phyloP scores from a whole-genome alignment of 2,329 filamentous ascomycete species.

The Pestalotiopsis sp. region DNA sequence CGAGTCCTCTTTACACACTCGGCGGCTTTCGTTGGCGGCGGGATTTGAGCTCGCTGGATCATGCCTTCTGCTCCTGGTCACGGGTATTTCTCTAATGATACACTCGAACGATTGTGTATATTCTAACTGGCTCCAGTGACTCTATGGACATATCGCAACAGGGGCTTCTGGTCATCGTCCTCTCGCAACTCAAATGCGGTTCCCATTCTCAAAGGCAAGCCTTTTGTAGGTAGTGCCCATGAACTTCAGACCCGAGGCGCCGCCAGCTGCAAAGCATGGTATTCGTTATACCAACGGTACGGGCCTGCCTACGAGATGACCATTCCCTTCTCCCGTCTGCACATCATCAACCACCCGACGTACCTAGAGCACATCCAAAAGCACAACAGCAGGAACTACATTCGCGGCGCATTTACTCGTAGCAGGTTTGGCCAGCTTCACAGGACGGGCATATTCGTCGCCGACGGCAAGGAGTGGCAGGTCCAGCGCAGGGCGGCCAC shows the following conservation, averaged over 20 bases:
- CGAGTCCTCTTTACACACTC: no score
- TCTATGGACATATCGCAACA: background rate
- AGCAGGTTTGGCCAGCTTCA: background rate
- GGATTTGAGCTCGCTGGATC: background rate
- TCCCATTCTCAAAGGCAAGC: background rate
- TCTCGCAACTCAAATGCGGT: background rate
- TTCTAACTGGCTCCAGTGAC: background rate
- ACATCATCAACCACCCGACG: background rate
- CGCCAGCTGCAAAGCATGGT: background rate
- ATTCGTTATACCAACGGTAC: background rate
- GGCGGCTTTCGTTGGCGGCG: no score
- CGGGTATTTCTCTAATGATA: background rate
- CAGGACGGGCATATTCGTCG: background rate
- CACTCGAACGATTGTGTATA: background rate
- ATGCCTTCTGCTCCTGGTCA: background rate
- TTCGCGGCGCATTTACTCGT: background rate
- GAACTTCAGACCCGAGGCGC: background rate
- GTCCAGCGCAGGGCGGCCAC: background rate
- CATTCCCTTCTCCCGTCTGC: background rate
- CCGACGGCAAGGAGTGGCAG: background rate
- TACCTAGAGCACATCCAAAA: background rate
- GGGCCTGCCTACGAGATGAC: background rate
- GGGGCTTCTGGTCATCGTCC: background rate
- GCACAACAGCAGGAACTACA: background rate
- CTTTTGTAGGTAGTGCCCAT: background rate